Base-by-base conservation (phyloP, 2,329 filamentous ascomycete species). In the Pestalotiopsis sp. region DNA sequence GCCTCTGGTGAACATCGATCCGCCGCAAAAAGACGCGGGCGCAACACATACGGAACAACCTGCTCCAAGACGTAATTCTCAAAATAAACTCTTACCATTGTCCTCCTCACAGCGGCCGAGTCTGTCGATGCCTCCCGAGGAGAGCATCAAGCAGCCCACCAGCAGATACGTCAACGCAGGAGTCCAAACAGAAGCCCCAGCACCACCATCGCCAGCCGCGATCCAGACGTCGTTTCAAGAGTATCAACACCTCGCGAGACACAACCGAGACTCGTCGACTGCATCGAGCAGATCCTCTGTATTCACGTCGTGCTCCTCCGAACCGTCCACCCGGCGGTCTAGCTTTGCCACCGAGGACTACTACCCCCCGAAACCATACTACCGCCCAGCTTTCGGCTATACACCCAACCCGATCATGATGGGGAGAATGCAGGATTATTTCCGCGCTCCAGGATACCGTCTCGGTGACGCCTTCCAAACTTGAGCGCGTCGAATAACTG, bases 371-470 rank as follows among this genome's bases (percentile, higher is more conserved):
- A 62, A 69, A 25, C 25, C 61, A 20, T 52, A 57, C 27, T 31
- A 20, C 49, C 38, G 41, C n/a, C 58, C 57, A 36, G 20, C 31
- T 23, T 58, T 17, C 38, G n/a, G 36, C 4, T 27, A 57, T 13
- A 38, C 31, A 13, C 20, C 25, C 58, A 78, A 78, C 64, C 76
- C 76, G 5, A 66, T 78, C 36, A 68, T 71, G 11, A 78, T 78
- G 76, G 76, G 76, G 20, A 71, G 76, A 63, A 78, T 78, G 76
- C 75, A 77, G 69, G 76, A 76, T 13, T 78, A 78, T 56, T 78
- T 78, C 62, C 72, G 76, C 23, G 75, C 74, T 6, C 66, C 70
- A 12, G 71, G 58, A 5, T 78, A 78, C 49, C 71, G 71, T 1
- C 71, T 78, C 0, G 76, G 76, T 0, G 75, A 73, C 11, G 73